Evolutionary conservation across 2,329 filamentous ascomycete species (phyloP), one percentile per base, ranked within the genome.

Genomic region (Aspergillus aculeatus): DNA sequence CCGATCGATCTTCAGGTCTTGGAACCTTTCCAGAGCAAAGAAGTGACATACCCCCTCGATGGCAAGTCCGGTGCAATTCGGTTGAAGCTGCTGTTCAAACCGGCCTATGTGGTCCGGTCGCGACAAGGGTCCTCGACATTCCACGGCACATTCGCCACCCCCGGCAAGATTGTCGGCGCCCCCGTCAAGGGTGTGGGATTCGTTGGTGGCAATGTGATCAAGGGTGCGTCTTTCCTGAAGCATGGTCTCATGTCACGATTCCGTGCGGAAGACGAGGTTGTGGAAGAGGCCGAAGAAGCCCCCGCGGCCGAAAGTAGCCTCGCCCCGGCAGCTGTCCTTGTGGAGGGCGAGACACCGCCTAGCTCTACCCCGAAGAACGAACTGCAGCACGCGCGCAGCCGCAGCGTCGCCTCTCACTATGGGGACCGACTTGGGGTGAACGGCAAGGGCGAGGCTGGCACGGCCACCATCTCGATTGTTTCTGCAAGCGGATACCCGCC

Each of bases 91-190:
- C 81, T 98, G 24, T 99, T 99, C 86, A 92, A 92, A 62, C 92
- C 95, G 12, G 88, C 92, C 72, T 99, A 98, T 71, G 89, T 99
- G 61, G 90, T 89, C 14, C 88, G 95, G 57, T 85, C 90, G 12
- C 86, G 92, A 52, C 91, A 97, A 75, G 95, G 95, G 54, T 95
- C 92, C 0, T 92, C 92, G 0, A 97, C 94, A 1, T 96, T 99
- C 80, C 89, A 89, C 0, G 93, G 93, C 32, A 96, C 92, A 1
- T 97, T 98, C 73, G 89, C 88, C 5, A 83, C 88, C 1, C 92
- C 95, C 29, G 91, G 91, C 51, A 93, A 93, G 77, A 92, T 99
- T 61, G 90, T 98, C 29, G 94, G 94, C 41, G 95, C 89, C 19
- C 96, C 95, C n/a, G 89, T 99, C 76, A 98, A 98, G 79, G 93